Base-by-base conservation (phyloP, 768 basidiomycete genomes). In the Leccinum uliginosum region DNA sequence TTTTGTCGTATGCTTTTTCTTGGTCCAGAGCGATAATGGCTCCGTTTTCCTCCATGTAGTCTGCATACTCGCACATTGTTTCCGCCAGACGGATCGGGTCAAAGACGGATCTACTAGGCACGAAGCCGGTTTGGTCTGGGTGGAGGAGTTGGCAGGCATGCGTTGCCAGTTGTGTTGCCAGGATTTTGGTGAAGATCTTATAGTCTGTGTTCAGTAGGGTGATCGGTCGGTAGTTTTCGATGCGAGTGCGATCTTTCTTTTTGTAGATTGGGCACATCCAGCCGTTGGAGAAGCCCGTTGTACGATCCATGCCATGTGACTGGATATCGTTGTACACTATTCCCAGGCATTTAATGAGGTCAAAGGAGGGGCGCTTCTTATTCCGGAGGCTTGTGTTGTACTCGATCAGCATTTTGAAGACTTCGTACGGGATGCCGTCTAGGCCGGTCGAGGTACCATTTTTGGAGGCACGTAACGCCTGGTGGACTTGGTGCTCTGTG, bases 101-200 rank as follows among this genome's bases (percentile, higher is more conserved):
- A 0, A 56, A 58, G 5, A 79, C 75, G 0, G 57, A 54, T 7
- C 73, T 21, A 0, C 3, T 19, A 3, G 54, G 63, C 0, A 80
- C 62, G 26, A 80, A 80, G 0, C 78, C 77, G 0, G 76, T 69
- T 59, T 78, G 77, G 63, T 73, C 61, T 3, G 12, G n/a, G 55
- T 55, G 40, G 0, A 55, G 21, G 9, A 5, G 38, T 49, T 1
- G 77, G 0, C 45, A 60, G 2, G 57, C 23, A 50, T 59, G 53
- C 1, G 49, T 14, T 2, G 65, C 64, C 0, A 75, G 54, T 50
- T 64, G 61, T 0, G 57, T 57, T 0, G 69, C 51, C 0, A 74
- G 61, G 0, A 48, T 54, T 49, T 69, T 71, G 0, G 69, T 76
- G 30, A 74, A 51, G 0, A 73, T 26, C 48, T 75, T 75, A 6